Evolutionary conservation across 1,284 basidiomycete species (phyloP).

Genomic region (Ceratobasidium sp.): DNA sequence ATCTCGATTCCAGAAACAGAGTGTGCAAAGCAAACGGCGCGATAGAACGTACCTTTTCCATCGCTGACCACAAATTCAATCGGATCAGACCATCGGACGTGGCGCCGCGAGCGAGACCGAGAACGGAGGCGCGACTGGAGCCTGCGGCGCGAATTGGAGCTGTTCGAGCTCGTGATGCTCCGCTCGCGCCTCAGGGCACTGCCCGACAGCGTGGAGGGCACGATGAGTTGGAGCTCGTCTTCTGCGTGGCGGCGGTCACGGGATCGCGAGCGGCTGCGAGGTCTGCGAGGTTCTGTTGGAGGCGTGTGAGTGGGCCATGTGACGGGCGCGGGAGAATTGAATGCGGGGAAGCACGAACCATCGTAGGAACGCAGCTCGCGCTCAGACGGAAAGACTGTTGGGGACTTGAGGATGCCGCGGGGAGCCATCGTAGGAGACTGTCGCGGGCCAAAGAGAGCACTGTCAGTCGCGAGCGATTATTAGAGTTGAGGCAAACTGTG

Average conservation of each 20-base stretch:
- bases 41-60: slow-evolving; percentile 31
- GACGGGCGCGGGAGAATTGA: not conserved
- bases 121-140: slow-evolving; percentile 10
- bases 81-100: slow-evolving; percentile 32
- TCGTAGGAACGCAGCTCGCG: slow-evolving; percentile 18
- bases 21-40: slow-evolving; percentile 13
- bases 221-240: slow-evolving; percentile 18
- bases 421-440: slow-evolving; percentile 6
- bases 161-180: slow-evolving; percentile 3
- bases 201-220: not conserved
- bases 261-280: slow-evolving; percentile 31
- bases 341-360: slow-evolving; percentile 3
- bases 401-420: slow-evolving; percentile 34
- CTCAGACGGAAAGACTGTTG: slow-evolving; percentile 19
- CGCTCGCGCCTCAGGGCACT: slow-evolving; percentile 4
- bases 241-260: slow-evolving; percentile 39
- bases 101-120: slow-evolving; percentile 23
- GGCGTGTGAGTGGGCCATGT: slow-evolving; percentile 6
- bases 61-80: slow-evolving; percentile 32
- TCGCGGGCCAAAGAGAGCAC: not conserved
- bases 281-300: slow-evolving; percentile 7
- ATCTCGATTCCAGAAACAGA: slow-evolving; percentile 6
- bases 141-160: slow-evolving; percentile 3
- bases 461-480: slow-evolving; percentile 24
- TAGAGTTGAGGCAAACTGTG: slow-evolving; percentile 12